Evolutionary conservation across 2,329 filamentous ascomycete genomes (phyloP), one percentile per base, ranked within the genome.

Genomic region (Diaporthe longicolla): DNA sequence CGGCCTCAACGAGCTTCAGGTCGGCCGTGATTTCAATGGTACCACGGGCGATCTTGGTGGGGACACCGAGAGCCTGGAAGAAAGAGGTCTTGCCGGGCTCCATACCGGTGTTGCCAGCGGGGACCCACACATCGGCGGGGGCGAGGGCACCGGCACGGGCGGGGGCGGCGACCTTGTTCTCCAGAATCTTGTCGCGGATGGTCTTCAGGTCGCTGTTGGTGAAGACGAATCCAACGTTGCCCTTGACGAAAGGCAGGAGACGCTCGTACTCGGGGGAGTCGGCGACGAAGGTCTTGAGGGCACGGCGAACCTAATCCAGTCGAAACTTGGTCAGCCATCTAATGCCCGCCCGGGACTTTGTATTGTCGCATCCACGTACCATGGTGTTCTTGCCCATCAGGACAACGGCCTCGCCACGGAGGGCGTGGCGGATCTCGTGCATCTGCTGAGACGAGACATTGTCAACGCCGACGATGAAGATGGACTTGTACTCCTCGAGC

Each of bases 391-490:
- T 98, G 86, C 96, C 97, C 97, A 98, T 98, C 89, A 99, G 91
- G 82, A 99, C 95, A 81, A 98, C 94, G 88, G 92, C 95, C 87
- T 97, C 89, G 77, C 93, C 93, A 86, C 97, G 95, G 86, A 99
- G 94, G 83, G 94, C 88, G 83, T 93, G 89, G 86, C 97, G 94
- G 87, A 99, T 98, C 92, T 99, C 97, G 94, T 99, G 97, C 97
- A 99, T 99, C 93, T 99, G 97, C 93, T 99, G 97, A 81, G 97
- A 99, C 87, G 93, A 95, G 92, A 99, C 97, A 99, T 98, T 99
- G 95, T 98, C 94, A 85, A 96, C 93, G 84, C 92, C 84, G 87
- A 98, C 95, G 87, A 99, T 95, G 94, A 99, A 98, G 90, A 98
- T 94, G 84, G 94, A 96, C 87, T 92, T 92, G 93, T 97, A 98